Conservation (phyloP, 2,329 filamentous ascomycete genomes). For the Paraconiothyrium brasiliense region DNA sequence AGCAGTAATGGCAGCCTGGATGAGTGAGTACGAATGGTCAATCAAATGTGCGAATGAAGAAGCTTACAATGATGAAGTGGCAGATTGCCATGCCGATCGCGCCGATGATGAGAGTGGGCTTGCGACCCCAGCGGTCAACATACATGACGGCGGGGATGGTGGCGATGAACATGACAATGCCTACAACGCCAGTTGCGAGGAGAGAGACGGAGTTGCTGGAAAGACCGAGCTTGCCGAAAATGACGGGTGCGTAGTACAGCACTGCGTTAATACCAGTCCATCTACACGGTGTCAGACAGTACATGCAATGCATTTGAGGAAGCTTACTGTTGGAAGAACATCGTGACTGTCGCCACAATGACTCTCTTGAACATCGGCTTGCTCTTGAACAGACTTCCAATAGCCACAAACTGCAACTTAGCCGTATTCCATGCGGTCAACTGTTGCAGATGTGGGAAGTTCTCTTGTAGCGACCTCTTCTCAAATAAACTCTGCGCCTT, state of each 20-base stretch:
- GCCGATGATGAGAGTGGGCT: slow-evolving; percentile 69
- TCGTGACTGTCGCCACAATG: slow-evolving; percentile 64
- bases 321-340: slow-evolving; percentile 61
- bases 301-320: background rate
- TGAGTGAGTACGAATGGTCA: background rate
- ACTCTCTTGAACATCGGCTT: slow-evolving; percentile 74
- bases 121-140: slow-evolving; percentile 71
- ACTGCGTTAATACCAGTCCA: slow-evolving; percentile 60
- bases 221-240: slow-evolving; percentile 59
- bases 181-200: slow-evolving; percentile 74
- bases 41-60: background rate
- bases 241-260: slow-evolving; percentile 60
- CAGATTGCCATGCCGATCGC: slow-evolving; percentile 75
- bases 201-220: slow-evolving; percentile 61
- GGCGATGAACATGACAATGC: slow-evolving; percentile 73
- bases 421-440: slow-evolving; percentile 67
- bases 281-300: background rate
- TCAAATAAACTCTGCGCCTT: slow-evolving; percentile 82
- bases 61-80: slow-evolving; percentile 71
- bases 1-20: slow-evolving; percentile 68
- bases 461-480: slow-evolving; percentile 72
- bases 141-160: slow-evolving; percentile 74
- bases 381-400: slow-evolving; percentile 70
- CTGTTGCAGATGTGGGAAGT: slow-evolving; percentile 72
- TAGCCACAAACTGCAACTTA: slow-evolving; percentile 70